A percentile compares a stretch with the other conserved stretches of the same genome.
Conservation (phyloP, 371 early-diverging fungal species). For the Actinomucor elegans region DNA sequence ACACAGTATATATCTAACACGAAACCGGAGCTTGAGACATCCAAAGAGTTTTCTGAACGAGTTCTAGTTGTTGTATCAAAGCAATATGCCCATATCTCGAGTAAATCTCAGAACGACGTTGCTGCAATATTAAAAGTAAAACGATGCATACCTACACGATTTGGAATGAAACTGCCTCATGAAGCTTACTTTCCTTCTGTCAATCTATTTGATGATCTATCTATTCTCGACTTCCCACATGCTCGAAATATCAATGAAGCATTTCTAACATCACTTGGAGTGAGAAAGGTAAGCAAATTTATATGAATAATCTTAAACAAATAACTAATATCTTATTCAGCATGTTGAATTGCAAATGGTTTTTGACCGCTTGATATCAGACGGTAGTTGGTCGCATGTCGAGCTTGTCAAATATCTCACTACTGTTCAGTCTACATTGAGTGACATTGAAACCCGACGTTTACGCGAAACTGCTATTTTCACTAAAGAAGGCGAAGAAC, state of each 20-base stretch:
- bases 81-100: constrained; percentile 46
- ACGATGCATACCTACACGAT: constrained; percentile 72
- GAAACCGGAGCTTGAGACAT: constrained; percentile 50
- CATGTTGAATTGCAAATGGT: constrained; percentile 87
- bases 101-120: constrained; percentile 46
- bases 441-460: constrained; percentile 58
- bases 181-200: constrained; percentile 82
- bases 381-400: constrained; percentile 86
- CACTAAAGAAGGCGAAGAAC: constrained; percentile 51
- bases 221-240: constrained; percentile 60
- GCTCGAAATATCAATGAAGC: constrained; percentile 53
- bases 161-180: constrained; percentile 67
- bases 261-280: constrained; percentile 72
- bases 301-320: background rate
- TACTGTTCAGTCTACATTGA: constrained; percentile 65
- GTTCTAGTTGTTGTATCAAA: constrained; percentile 57
- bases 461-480: constrained; percentile 74
- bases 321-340: constrained; percentile 25
- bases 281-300: constrained; percentile 60
- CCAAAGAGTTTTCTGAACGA: constrained; percentile 67
- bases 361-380: constrained; percentile 78
- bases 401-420: constrained; percentile 84
- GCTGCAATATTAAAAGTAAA: constrained; percentile 43
- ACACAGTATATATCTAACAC: constrained; percentile 43
- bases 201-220: constrained; percentile 83